These are phyloP conservation scores for Paraleonurus japonicus DNA, from an alignment of 257 asterid species.

Conservation along the genomic window DNA sequence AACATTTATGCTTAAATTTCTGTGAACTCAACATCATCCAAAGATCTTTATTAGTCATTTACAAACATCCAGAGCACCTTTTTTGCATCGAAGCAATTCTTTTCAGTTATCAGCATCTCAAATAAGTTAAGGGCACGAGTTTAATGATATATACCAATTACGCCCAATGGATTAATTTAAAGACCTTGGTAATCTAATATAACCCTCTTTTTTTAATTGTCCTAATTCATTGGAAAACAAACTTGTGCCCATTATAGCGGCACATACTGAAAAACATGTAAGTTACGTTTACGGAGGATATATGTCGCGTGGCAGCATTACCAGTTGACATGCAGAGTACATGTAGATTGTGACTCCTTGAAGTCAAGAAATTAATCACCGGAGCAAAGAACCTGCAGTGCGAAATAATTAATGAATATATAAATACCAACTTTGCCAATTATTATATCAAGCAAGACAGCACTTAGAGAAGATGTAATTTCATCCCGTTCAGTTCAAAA, in stretches of 20 bases:
- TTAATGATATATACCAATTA: background rate
- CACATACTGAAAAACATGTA: background rate
- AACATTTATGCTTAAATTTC: background rate
- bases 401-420: background rate
- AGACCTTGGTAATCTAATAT: background rate
- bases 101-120: background rate
- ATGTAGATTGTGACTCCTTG: constrained; percentile 60
- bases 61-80: background rate
- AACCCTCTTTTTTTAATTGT: background rate
- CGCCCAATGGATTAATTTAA: background rate
- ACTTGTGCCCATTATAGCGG: background rate
- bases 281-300: background rate
- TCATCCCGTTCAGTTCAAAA: background rate
- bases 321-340: constrained; percentile 85
- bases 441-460: constrained; percentile 10
- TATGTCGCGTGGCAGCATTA: constrained; percentile 31
- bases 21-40: background rate
- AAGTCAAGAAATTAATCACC: constrained; percentile 57
- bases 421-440: constrained; percentile 1
- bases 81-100: background rate
- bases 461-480: background rate
- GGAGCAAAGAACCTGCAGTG: constrained; percentile 88
- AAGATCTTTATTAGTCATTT: background rate
- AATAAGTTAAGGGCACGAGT: background rate
- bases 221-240: background rate